Conservation (phyloP, 2,329 filamentous ascomycete genomes). For the Tolypocladium endophyticum region DNA sequence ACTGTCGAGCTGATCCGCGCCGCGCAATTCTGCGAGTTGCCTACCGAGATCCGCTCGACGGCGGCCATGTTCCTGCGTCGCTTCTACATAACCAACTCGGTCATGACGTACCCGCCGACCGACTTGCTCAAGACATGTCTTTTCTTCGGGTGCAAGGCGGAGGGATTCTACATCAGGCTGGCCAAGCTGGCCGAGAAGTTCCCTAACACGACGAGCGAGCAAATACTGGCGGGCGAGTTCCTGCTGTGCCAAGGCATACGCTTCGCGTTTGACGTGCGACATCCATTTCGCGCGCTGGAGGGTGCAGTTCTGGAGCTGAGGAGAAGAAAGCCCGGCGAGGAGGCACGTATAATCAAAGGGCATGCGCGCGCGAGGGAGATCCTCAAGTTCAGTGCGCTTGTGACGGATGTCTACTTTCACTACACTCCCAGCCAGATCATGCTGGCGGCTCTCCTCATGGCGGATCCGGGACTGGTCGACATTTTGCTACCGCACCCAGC, state of each 20-base stretch:
- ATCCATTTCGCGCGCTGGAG: conserved; percentile 81
- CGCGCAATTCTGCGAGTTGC: conserved; percentile 40
- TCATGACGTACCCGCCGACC: conserved; percentile 92
- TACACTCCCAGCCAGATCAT: conserved; percentile 92
- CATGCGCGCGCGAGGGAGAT: conserved; percentile 64
- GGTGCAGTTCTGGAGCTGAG: conserved; percentile 77
- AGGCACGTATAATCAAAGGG: conserved; percentile 43
- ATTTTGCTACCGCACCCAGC: conserved; percentile 31
- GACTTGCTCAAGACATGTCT: conserved; percentile 82
- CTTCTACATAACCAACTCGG: conserved; percentile 91
- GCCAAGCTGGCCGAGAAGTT: conserved; percentile 59
- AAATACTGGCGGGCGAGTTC: conserved; percentile 86
- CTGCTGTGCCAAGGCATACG: conserved; percentile 83
- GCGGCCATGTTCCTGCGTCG: conserved; percentile 83
- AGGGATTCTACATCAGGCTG: conserved; percentile 65
- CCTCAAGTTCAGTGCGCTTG: conserved; percentile 67
- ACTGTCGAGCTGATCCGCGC: conserved; percentile 47
- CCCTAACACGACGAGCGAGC: conserved; percentile 61
- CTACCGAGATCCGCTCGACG: conserved; percentile 47
- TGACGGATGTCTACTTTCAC: conserved; percentile 95
- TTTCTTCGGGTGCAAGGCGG: conserved; percentile 89
- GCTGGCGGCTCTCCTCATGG: conserved; percentile 68
- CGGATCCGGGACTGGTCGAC: conserved; percentile 54
- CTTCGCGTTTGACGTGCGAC: conserved; percentile 87
- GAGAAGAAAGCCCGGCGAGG: conserved; percentile 52